Conservation (phyloP, 1,139 yeast genomes). For the Candida sanyaensis region DNA sequence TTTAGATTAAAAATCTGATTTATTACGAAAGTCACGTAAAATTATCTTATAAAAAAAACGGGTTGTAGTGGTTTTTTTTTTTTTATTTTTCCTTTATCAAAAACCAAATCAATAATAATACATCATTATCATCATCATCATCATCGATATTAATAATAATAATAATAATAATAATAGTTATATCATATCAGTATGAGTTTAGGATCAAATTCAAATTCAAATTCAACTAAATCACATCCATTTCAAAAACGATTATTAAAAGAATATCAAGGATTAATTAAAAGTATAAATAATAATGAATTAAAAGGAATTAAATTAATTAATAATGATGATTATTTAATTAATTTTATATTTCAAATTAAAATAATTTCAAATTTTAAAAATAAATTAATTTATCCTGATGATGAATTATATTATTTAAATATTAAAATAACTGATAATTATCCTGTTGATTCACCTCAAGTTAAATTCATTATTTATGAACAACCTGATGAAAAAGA, state of each 20-base stretch:
- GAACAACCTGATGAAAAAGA: no score
- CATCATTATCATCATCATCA: no score
- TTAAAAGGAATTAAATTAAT: constrained; percentile 33
- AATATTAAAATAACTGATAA: constrained; percentile 42
- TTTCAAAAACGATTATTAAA: constrained; percentile 44
- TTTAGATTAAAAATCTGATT: no score
- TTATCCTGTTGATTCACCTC: constrained; percentile 69
- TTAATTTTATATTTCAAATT: constrained; percentile 25
- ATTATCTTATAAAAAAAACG: no score
- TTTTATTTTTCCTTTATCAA: no score
- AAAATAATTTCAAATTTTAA: constrained; percentile 18
- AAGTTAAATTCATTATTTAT: constrained; percentile 50
- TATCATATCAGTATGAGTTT: no score
- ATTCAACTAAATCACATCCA: constrained; percentile 20
- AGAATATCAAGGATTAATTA: constrained; percentile 29
- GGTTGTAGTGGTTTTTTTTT: no score
- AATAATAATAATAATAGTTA: no score
- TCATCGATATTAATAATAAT: no score
- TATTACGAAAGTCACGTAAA: no score
- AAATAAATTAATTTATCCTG: constrained; percentile 30
- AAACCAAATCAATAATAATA: no score
- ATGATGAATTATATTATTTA: constrained; percentile 33
- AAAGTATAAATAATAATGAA: constrained; percentile 16
- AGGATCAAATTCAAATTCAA: no score
- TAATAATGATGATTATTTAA: constrained; percentile 23